Base-by-base conservation (phyloP, 2,329 filamentous ascomycete genomes). In the Trichothecium roseum region DNA sequence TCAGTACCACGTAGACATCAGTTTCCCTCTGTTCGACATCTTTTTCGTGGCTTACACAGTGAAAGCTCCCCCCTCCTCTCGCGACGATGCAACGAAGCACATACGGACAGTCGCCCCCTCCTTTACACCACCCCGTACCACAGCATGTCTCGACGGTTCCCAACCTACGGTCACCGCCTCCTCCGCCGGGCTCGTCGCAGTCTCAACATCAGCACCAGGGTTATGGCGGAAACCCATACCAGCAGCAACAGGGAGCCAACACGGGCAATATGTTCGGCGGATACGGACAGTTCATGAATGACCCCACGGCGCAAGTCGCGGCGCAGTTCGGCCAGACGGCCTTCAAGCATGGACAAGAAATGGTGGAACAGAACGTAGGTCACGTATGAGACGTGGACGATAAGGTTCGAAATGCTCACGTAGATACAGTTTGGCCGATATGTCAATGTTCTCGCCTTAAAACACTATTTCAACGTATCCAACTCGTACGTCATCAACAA, bases 401-500 rank as follows among this genome's bases (percentile, higher is more conserved):
- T 30, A 2, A 14, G 20, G 10, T 17, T 6, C 6, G 5, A 15
- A 22, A 28, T 14, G 26, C 24, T 24, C 6, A 24, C 20, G 10
- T 24, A 10, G 20, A 13, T 17, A 7, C 37, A 72, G 69, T 62
- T 74, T 45, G 72, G 72, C 45, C 69, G 72, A 59, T 95, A 89
- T 63, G 80, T 98, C 61, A 94, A 88, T 53, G 83, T 96, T 48
- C 81, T 83, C 12, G 85, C 86, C 14, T 72, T 98, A 30, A 98
- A 98, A 62, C 91, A 95, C 64, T 98, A 96, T 72, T 98, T 98
- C 68, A 95, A 96, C 63, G 91, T 98, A 44, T 93, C 88, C 46
- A 98, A 98, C 69, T 84, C 77, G 40, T 98, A 98, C 62, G 91
- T 98, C 54, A 70, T 93, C 54, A 86, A 81, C 63, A 98, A 98